These are phyloP conservation scores for Pelargonium fulgidum DNA, from an alignment of 441 rosid genomes.

Conservation along the genomic window DNA sequence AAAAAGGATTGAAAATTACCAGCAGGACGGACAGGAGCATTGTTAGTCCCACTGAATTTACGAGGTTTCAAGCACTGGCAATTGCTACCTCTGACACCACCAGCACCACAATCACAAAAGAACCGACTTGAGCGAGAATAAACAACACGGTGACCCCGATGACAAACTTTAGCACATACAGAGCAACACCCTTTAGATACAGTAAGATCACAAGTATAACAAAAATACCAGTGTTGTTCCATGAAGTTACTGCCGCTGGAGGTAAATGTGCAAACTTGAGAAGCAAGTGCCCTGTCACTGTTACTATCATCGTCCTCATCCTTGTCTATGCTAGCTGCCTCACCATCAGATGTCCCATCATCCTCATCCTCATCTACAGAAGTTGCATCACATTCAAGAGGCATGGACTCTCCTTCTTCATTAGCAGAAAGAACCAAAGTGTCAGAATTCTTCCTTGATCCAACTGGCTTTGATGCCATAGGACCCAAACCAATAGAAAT, in stretches of 20 bases:
- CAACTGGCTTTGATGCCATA: conserved; percentile 53
- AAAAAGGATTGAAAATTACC: conserved; percentile 71
- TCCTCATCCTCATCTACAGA: conserved; percentile 99
- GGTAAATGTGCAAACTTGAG: conserved; percentile 98
- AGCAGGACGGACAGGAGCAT: conserved; percentile 45
- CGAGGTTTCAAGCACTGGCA: conserved; percentile 99
- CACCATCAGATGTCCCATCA: conserved; percentile 99
- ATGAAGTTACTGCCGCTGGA: conserved; percentile 99
- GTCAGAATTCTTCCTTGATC: conserved; percentile 71
- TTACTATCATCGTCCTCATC: conserved; percentile 95
- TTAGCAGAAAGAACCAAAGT: conserved; percentile 62
- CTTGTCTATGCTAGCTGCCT: conserved; percentile 95
- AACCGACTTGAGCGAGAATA: conserved; percentile 98
- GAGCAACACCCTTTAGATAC: conserved; percentile 99
- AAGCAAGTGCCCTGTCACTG: conserved; percentile 91
- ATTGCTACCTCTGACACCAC: conserved; percentile 98
- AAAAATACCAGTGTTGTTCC: conserved; percentile 99
- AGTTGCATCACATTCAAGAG: conserved; percentile 94
- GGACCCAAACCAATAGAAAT: conserved; percentile 42
- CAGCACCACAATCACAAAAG: conserved; percentile 99
- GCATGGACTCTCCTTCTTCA: conserved; percentile 70
- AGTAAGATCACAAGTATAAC: conserved; percentile 98
- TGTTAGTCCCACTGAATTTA: conserved; percentile 69
- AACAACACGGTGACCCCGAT: conserved; percentile 99
- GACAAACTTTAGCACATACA: conserved; percentile 99